phyloP scores from a whole-genome alignment of 257 asterid species.

The Prunella vulgaris region DNA sequence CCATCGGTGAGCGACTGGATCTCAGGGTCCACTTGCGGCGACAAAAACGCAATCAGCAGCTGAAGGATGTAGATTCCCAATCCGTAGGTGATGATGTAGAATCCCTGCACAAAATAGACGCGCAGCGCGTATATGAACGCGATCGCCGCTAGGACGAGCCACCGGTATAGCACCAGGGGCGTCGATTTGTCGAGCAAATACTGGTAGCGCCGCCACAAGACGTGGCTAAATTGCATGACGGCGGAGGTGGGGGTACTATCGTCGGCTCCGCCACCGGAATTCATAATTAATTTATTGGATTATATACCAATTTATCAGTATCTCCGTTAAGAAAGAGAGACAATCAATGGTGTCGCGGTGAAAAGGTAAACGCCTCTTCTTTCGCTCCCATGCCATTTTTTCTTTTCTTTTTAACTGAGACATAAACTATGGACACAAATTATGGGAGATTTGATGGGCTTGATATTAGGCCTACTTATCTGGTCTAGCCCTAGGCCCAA shows the following conservation, averaged over 20 bases:
- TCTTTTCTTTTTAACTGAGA: neutral
- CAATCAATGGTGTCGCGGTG: neutral
- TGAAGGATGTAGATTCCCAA: conserved; percentile 88
- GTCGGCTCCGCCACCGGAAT: conserved; percentile 64
- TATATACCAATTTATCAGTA: neutral
- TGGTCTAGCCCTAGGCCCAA: conserved; percentile 12
- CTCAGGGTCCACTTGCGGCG: conserved; percentile 99
- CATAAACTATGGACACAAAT: no score
- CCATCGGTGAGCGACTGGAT: conserved; percentile 52
- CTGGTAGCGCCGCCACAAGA: conserved; percentile 73
- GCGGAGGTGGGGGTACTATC: conserved; percentile 40
- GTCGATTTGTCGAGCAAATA: conserved; percentile 81
- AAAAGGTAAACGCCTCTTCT: conserved; percentile 20
- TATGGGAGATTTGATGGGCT: neutral
- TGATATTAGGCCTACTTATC: neutral
- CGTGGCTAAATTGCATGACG: conserved; percentile 45
- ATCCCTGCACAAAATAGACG: conserved; percentile 66
- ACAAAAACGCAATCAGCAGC: conserved; percentile 82
- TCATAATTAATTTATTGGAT: conserved; percentile 31
- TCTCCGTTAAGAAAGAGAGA: neutral
- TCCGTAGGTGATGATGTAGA: conserved; percentile 89
- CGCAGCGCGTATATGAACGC: conserved; percentile 68
- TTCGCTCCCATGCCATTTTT: neutral
- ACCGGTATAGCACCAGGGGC: conserved; percentile 72
- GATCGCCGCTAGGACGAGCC: conserved; percentile 65